Evolutionary conservation across 2,329 filamentous ascomycete genomes (phyloP), one percentile per base, ranked within the genome.

Genomic region (Fonsecaea monophora): DNA sequence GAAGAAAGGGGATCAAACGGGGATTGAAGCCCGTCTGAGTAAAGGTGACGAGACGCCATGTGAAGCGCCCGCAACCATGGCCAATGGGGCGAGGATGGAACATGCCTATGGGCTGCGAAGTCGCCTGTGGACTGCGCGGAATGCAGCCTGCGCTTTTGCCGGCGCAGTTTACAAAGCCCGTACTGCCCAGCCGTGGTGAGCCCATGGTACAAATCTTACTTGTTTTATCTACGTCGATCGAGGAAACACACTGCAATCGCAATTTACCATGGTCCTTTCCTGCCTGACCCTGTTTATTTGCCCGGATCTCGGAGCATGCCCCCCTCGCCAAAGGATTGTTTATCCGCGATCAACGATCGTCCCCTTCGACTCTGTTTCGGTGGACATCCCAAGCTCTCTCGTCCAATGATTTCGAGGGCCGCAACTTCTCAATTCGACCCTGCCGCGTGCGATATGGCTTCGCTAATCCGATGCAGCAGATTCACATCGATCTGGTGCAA

Each of bases 391-490:
- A 42, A 42, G 21, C 18, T 18, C 37, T 21, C 4, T 40, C 53
- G 32, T 18, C 60, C 60, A 62, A 62, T 62, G 32, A 62, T 30
- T 37, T 35, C 21, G 35, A 35, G 50, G 34, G 50, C 40, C 60
- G 48, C 60, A 62, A 30, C 60, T 62, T 56, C 60, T 62, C 50
- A 21, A 62, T 62, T 62, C 21, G 60, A 62, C 53, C 3, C n/a
- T 40, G 38, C 32, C n/a, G 45, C 59, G 34, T n/a, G 5, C 45
- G 38, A 15, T 4, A 53, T 40, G 48, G 34, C 59, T 34, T 42
- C 59, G 48, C 45, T 45, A 55, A 35, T 50, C 45, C 45, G 45
- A 50, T 50, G 45, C 45, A 50, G 18, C 45, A 50, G 45, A 50
- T 50, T 50, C 45, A 50, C 18, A 50, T 50, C 45, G 45, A 50